phyloP scores from a whole-genome alignment of 176 grass and related monocot genomes.

The Hordeum vulgare region MorexV3_pseudomolecules_assembly NC_058522.1:518532329-518532828 shows the following conservation, averaged over 20 bases:
- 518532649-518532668: constrained; percentile 89
- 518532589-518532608: constrained; percentile 54
- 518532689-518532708: constrained; percentile 84
- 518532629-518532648: constrained; percentile 99
- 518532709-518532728: constrained; percentile 76
- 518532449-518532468: constrained; percentile 90
- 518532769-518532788: constrained; percentile 76
- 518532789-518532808: constrained; percentile 36
- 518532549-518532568: constrained; percentile 95
- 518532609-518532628: constrained; percentile 68
- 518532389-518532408: not conserved
- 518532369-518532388: not conserved
- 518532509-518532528: constrained; percentile 78
- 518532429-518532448: not conserved
- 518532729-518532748: constrained; percentile 99
- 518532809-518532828: not conserved
- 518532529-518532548: constrained; percentile 90
- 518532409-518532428: not conserved
- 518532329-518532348: constrained; percentile 73
- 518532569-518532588: constrained; percentile 95
- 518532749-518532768: constrained; percentile 97
- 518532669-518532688: constrained; percentile 72
- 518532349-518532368: constrained; percentile 23
- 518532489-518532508: constrained; percentile 74
- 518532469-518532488: constrained; percentile 70